Evolutionary conservation across 768 basidiomycete genomes (phyloP).

Genomic region (Hygrocybe punicea): DNA sequence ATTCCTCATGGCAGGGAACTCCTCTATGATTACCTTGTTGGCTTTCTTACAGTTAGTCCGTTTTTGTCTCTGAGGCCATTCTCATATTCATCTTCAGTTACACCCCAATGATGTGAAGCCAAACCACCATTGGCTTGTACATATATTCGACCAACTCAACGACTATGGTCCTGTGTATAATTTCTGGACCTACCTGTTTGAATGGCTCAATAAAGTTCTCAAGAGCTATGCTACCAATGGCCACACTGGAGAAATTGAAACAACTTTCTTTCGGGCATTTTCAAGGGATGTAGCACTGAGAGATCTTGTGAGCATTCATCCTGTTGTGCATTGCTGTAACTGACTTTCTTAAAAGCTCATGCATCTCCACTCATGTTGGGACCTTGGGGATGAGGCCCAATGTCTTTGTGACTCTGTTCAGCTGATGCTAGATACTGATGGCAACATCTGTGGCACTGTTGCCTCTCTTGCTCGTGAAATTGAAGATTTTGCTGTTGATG

Average conservation of each 20-base stretch:
- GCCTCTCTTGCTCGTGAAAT: not conserved
- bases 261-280: not conserved
- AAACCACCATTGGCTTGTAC: slow-evolving; percentile 39
- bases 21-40: slow-evolving; percentile 7
- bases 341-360: not conserved
- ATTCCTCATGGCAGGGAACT: slow-evolving; percentile 1
- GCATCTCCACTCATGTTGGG: not conserved
- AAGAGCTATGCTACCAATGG: slow-evolving; percentile 36
- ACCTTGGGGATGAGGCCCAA: not conserved
- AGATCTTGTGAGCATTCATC: not conserved
- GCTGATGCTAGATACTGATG: not conserved
- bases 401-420: not conserved
- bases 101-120: slow-evolving; percentile 24
- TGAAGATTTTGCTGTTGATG: too few relatives aligned
- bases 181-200: slow-evolving; percentile 40
- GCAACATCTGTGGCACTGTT: not conserved
- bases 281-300: not conserved
- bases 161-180: slow-evolving; percentile 37
- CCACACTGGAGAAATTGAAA: slow-evolving; percentile 14
- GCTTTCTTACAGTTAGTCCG: slow-evolving; percentile 7
- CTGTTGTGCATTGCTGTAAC: not conserved
- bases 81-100: slow-evolving; percentile 14
- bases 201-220: slow-evolving; percentile 35
- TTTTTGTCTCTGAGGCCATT: slow-evolving; percentile 4
- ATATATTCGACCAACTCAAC: slow-evolving; percentile 21